phyloP scores from a whole-genome alignment of 371 early-diverging fungal species.

The Entomophthora muscae region DNA sequence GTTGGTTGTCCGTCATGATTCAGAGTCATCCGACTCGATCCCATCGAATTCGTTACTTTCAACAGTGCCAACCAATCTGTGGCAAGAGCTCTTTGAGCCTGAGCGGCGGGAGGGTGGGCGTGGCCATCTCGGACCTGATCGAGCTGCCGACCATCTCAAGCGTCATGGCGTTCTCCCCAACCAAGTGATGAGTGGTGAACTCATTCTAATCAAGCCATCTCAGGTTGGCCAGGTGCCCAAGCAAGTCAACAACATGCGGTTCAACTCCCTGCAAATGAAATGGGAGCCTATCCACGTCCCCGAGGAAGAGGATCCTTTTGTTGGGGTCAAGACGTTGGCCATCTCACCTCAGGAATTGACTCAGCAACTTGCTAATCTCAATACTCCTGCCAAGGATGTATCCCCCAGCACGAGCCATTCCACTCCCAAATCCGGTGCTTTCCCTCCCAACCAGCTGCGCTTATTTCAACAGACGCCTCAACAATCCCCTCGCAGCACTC shows the following conservation, averaged over 20 bases:
- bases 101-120: neutral
- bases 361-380: neutral
- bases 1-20: neutral
- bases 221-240: slow-evolving; percentile 2
- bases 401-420: neutral
- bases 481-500: neutral
- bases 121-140: neutral
- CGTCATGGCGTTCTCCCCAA: neutral
- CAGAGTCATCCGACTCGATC: neutral
- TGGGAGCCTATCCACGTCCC: neutral
- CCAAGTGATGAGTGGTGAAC: neutral
- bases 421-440: neutral
- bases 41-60: neutral
- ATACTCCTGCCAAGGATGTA: neutral
- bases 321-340: neutral
- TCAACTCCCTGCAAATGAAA: neutral
- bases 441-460: neutral
- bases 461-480: neutral
- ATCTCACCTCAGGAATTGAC: neutral
- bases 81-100: neutral
- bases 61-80: neutral
- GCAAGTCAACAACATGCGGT: slow-evolving; percentile 2
- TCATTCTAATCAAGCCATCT: neutral
- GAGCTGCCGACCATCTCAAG: slow-evolving; percentile 5
- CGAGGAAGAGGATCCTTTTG: neutral